Evolutionary conservation across 306 rosid genomes (phyloP).

Genomic region (Casuarina glauca): DNA sequence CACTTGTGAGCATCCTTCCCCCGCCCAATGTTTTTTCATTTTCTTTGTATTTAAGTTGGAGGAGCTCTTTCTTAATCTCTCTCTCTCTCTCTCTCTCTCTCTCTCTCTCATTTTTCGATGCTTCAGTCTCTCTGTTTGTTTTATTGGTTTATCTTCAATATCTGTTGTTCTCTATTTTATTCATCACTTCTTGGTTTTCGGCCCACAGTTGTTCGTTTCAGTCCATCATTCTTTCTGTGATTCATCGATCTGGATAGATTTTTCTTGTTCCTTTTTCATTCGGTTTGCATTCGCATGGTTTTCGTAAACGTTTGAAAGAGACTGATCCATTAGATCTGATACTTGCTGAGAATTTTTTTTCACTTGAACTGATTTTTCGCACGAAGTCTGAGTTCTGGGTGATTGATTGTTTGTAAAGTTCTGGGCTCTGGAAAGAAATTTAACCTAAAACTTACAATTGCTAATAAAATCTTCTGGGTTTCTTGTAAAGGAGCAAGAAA

Average conservation of each 20-base stretch:
- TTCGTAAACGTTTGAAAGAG: not conserved
- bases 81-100: slow-evolving; percentile 1
- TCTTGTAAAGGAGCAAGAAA: not conserved
- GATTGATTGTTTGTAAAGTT: not conserved
- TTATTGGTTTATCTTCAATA: not conserved
- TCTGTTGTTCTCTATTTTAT: not conserved
- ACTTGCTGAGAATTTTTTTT: not conserved
- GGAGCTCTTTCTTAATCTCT: too few relatives aligned
- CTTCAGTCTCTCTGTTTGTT: not conserved
- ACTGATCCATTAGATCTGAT: slow-evolving; percentile 18
- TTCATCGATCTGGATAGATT: not conserved
- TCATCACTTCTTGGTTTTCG: not conserved
- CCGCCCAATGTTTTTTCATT: slow-evolving; percentile 22
- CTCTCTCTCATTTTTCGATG: slow-evolving; percentile 7
- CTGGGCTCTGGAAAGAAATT: not conserved
- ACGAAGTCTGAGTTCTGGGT: not conserved
- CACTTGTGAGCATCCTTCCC: slow-evolving; percentile 13
- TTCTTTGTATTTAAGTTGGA: not conserved
- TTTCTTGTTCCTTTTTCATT: not conserved
- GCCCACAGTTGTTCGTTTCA: not conserved
- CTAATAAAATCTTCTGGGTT: slow-evolving; percentile 9
- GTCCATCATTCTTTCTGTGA: not conserved
- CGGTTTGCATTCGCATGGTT: not conserved
- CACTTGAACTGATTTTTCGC: slow-evolving; percentile 5
- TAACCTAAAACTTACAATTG: not conserved